Conservation (phyloP, 1,139 yeast genomes). For the Ogataea hybrid region DNA sequence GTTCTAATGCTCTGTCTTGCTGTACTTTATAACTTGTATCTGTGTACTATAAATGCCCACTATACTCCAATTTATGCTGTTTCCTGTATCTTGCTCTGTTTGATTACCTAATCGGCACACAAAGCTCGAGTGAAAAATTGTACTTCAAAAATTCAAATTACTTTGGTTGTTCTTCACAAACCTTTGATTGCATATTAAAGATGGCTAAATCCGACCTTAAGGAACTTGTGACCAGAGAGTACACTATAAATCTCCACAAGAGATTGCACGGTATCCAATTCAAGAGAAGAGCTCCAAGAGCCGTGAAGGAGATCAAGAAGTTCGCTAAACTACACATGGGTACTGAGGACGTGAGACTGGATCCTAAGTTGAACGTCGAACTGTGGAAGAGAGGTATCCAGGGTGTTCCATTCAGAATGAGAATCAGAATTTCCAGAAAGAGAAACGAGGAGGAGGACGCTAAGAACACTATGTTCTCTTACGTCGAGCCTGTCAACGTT, state of each 20-base stretch:
- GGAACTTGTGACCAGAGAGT: conserved; percentile 99
- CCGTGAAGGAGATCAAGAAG: conserved; percentile 98
- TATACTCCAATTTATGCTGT: no score
- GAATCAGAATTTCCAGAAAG: conserved; percentile 99
- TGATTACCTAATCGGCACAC: conserved; percentile 7
- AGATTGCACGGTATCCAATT: conserved; percentile 98
- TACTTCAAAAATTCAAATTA: conserved; percentile 10
- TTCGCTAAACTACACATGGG: conserved; percentile 99
- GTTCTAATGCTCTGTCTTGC: no score
- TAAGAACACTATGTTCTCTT: conserved; percentile 96
- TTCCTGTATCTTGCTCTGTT: no score
- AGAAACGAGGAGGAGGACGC: conserved; percentile 99
- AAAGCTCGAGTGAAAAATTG: conserved; percentile 11
- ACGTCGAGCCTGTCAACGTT: conserved; percentile 96
- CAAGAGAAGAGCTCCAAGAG: conserved; percentile 99
- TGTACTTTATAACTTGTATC: no score
- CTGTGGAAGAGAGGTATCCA: conserved; percentile 99
- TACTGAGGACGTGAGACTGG: conserved; percentile 98
- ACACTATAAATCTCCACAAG: conserved; percentile 99
- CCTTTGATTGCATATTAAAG: conserved; percentile 22
- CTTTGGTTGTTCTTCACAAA: conserved; percentile 11
- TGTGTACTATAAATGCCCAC: no score
- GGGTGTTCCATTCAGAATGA: conserved; percentile 97
- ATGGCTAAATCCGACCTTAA: conserved; percentile 75
- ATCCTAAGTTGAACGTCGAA: conserved; percentile 97